Evolutionary conservation across 1,139 yeast genomes (phyloP).

Genomic region (Geotrichum carabidarum): DNA sequence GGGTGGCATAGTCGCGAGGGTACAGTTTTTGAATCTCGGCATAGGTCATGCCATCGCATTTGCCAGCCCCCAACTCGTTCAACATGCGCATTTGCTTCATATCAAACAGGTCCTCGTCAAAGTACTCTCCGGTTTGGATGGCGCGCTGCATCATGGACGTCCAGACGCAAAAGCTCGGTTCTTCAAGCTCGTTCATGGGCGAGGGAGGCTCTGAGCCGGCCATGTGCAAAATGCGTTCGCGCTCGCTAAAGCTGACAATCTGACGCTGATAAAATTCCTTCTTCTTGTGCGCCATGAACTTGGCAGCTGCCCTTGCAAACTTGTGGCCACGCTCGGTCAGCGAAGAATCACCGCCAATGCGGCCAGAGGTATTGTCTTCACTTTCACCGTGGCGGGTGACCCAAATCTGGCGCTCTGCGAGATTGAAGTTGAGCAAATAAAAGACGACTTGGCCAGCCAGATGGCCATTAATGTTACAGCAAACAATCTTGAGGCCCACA

Average conservation of each 20-base stretch:
- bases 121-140: conserved; percentile 68
- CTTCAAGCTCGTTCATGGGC: conserved; percentile 45
- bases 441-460: conserved; percentile 90
- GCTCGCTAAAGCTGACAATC: conserved; percentile 47
- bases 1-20: conserved; percentile 74
- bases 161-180: conserved; percentile 83
- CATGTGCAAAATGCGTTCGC: conserved; percentile 33
- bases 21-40: conserved; percentile 64
- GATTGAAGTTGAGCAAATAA: conserved; percentile 81
- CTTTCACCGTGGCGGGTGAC: conserved; percentile 93
- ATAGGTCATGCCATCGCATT: conserved; percentile 87
- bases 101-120: conserved; percentile 59
- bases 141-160: conserved; percentile 80
- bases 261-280: conserved; percentile 63
- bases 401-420: conserved; percentile 90
- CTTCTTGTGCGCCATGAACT: conserved; percentile 70
- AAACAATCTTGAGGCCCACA: conserved; percentile 89
- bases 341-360: conserved; percentile 87
- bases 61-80: conserved; percentile 90
- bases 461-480: conserved; percentile 87
- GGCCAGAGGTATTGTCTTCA: conserved; percentile 73
- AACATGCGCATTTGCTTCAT: conserved; percentile 88
- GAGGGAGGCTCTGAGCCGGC: conserved; percentile 34
- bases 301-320: conserved; percentile 66
- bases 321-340: conserved; percentile 73